Base-by-base conservation (phyloP, 805 yeast genomes). In the Pichia gijzeniarum region DNA sequence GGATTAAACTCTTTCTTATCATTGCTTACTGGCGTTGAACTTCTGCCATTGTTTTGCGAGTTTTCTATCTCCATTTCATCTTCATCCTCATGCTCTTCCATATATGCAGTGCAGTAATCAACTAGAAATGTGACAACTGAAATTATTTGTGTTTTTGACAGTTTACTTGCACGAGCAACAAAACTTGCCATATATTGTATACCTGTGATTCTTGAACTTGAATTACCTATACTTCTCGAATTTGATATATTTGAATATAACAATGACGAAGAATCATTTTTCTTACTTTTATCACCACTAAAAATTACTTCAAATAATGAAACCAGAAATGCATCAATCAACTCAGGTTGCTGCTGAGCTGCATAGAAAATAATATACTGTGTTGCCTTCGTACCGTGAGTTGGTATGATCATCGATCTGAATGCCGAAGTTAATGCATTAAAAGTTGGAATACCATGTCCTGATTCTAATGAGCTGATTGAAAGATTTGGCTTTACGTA, bases 161-260 rank as follows among this genome's bases (percentile, higher is more conserved):
- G 69, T 35, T 77, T 76, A 51, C 80, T 79, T 10, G 95, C 95
- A 45, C 99, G 75, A 1, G 98, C 93, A 48, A 91, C 78, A 58
- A 81, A 91, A 2, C 96, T 87, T 1, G 96, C 82, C 45, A 91
- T 73, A 61, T 93, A 91, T 64, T 93, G 98, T 75, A 90, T 76
- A 3, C 96, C 85, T 68, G 90, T 90, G 53, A 88, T 79, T 54
- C 95, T 76, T n/a, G 17, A 17, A 34, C 41, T 40, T 9, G 39
- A 12, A 18, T 38, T 47, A 19, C 44, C 36, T 4, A 16, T 27
- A 27, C 19, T 41, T 8, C 18, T 28, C 8, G 40, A 27, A 18
- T 16, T 3, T 25, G 33, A 22, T 9, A 18, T n/a, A 13, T 31
- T 28, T 22, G 39, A 39, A 4, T 25, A 34, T 7, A 27, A 13